phyloP scores from a whole-genome alignment of 2,329 filamentous ascomycete genomes.

The Ploettnerulaceae sp. region DNA sequence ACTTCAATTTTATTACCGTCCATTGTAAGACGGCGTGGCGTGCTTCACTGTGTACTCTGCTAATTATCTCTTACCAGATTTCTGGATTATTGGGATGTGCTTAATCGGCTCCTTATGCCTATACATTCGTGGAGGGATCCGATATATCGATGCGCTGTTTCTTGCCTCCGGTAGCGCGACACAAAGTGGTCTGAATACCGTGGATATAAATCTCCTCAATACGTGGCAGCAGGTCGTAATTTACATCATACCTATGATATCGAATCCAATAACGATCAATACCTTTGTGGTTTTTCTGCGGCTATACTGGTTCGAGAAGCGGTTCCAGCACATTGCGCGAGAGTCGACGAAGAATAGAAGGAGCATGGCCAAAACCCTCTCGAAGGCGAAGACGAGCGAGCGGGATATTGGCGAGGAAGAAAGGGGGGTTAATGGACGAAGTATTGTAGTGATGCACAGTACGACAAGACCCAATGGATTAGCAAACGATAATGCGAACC shows the following conservation, averaged over 20 bases:
- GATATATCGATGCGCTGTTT: constrained; percentile 85
- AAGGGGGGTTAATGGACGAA: constrained; percentile 57
- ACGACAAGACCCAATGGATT: constrained; percentile 47
- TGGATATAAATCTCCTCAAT: constrained; percentile 61
- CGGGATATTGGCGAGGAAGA: constrained; percentile 40
- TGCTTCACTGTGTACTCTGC: not conserved
- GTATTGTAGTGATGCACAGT: constrained; percentile 62
- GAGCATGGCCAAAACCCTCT: constrained; percentile 57
- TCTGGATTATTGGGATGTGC: constrained; percentile 71
- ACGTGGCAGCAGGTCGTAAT: constrained; percentile 71
- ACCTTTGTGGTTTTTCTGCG: constrained; percentile 85
- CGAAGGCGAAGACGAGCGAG: constrained; percentile 47
- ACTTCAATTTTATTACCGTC: constrained; percentile 75
- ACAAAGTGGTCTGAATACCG: constrained; percentile 87
- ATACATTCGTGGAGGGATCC: constrained; percentile 57
- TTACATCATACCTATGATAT: constrained; percentile 65
- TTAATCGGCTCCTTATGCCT: constrained; percentile 74
- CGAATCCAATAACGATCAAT: constrained; percentile 81
- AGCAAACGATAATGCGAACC: constrained; percentile 55
- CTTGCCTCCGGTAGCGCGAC: constrained; percentile 82
- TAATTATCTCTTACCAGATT: constrained; percentile 45
- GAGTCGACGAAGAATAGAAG: constrained; percentile 65
- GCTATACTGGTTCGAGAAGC: constrained; percentile 96
- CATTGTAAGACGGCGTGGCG: constrained; percentile 58
- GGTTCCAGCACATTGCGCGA: constrained; percentile 77